Evolutionary conservation across 345 rosid species (phyloP).

Genomic region (Acer yangbiense): DNA sequence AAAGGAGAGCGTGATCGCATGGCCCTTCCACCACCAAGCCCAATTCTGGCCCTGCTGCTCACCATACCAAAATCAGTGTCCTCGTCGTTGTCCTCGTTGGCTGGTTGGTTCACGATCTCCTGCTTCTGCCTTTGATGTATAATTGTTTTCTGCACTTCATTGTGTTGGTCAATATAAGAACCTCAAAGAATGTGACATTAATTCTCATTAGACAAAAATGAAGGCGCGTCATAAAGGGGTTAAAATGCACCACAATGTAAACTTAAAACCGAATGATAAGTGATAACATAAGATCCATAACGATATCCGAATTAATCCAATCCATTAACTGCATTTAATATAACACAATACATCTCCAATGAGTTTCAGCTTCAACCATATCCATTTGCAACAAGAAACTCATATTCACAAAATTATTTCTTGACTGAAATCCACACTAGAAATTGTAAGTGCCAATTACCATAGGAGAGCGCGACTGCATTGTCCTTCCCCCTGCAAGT

Average conservation of each 20-base stretch:
- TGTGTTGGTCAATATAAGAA: background rate
- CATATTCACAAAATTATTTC: background rate
- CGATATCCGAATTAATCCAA: background rate
- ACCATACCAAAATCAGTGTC: constrained; percentile 34
- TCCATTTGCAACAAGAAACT: background rate
- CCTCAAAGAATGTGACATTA: background rate
- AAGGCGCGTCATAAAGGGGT: background rate
- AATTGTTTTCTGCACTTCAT: constrained; percentile 8
- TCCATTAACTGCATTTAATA: background rate
- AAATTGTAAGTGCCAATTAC: constrained; percentile 28
- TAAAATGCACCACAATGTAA: background rate
- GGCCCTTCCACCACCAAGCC: constrained; percentile 43
- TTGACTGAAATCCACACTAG: background rate
- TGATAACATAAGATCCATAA: background rate
- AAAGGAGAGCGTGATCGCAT: constrained; percentile 36
- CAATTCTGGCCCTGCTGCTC: constrained; percentile 25
- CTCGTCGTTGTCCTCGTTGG: constrained; percentile 33
- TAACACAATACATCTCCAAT: background rate
- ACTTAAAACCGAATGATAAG: background rate
- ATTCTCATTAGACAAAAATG: too few relatives aligned
- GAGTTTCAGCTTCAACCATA: background rate
- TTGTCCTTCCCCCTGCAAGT: constrained; percentile 54
- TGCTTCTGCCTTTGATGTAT: constrained; percentile 29
- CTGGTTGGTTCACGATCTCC: constrained; percentile 24
- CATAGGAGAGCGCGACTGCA: constrained; percentile 47